phyloP scores from a whole-genome alignment of 179 eudicot species.

The Spinacia oleracea region DNA sequence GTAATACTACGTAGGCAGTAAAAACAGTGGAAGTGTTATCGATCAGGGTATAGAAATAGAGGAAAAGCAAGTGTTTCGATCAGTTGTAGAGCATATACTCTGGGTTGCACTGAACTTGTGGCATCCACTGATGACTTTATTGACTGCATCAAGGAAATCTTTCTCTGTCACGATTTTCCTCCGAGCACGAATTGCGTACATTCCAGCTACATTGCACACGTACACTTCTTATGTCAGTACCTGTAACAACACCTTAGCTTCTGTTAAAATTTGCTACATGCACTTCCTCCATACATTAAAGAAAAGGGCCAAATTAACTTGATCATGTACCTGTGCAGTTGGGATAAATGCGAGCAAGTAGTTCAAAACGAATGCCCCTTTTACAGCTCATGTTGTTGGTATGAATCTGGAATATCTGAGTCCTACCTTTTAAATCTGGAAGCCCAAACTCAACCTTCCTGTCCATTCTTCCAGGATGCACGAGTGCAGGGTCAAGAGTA shows the following conservation, averaged over 20 bases:
- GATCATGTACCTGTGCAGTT: constrained; percentile 97
- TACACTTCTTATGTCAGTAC: constrained; percentile 98
- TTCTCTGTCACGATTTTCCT: constrained; percentile 91
- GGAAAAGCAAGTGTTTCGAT: no score
- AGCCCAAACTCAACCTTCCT: constrained; percentile 96
- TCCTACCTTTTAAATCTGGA: constrained; percentile 91
- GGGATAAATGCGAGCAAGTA: constrained; percentile 94
- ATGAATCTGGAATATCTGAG: constrained; percentile 94
- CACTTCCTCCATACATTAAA: no score
- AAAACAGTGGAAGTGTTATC: no score
- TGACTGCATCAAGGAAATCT: constrained; percentile 91
- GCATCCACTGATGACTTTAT: constrained; percentile 89
- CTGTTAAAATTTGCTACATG: no score
- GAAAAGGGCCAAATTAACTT: background rate
- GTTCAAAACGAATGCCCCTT: constrained; percentile 88
- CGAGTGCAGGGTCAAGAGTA: constrained; percentile 90
- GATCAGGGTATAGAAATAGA: no score
- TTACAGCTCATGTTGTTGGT: constrained; percentile 96
- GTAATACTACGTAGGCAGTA: no score
- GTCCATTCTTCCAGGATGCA: constrained; percentile 93
- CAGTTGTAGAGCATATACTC: constrained; percentile 97
- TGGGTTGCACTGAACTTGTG: constrained; percentile 99
- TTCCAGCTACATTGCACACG: constrained; percentile 96
- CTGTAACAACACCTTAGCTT: constrained; percentile 30
- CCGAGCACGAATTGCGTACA: constrained; percentile 90